Percentiles rank a stretch among this genome's conserved stretches.
Conservation (phyloP, 23 red algal species). For the Gracilariopsis chorda region DNA sequence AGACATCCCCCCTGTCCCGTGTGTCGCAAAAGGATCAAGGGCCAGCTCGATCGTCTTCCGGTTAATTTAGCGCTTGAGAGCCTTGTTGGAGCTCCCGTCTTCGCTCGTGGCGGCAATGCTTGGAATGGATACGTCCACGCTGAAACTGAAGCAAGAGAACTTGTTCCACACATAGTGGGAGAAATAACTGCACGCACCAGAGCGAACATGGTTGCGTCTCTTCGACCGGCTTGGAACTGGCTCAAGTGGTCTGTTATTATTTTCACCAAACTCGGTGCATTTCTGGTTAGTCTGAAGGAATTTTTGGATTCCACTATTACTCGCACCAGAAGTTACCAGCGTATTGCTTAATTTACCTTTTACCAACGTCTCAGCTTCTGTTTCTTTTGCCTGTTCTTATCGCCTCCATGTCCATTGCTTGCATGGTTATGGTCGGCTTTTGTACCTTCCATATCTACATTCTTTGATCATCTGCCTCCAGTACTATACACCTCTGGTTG, state of each 20-base stretch:
- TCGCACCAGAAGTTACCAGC: slow-evolving; percentile 40
- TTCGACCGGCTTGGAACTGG: slow-evolving; percentile 63
- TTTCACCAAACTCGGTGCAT: slow-evolving; percentile 60
- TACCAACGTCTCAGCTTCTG: no score
- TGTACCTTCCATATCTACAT: no score
- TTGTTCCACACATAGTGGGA: not conserved
- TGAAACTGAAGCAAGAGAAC: slow-evolving; percentile 40
- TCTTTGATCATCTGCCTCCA: no score
- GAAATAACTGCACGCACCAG: not conserved
- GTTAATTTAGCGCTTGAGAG: slow-evolving; percentile 62
- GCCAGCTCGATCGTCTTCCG: slow-evolving; percentile 23
- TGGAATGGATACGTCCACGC: slow-evolving; percentile 19
- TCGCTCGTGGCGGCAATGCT: slow-evolving; percentile 5
- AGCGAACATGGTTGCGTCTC: slow-evolving; percentile 12
- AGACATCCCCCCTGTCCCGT: slow-evolving; percentile 51
- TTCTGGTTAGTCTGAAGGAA: slow-evolving; percentile 74
- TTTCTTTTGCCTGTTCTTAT: no score
- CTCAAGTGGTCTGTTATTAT: slow-evolving; percentile 72
- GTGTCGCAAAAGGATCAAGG: slow-evolving; percentile 50
- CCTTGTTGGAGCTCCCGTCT: slow-evolving; percentile 34
- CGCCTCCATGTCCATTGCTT: no score
- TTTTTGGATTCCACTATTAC: slow-evolving; percentile 29
- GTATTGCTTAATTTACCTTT: slow-evolving; percentile 13
- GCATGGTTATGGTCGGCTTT: no score
- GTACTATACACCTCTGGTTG: no score